Evolutionary conservation across 495 filamentous ascomycete genomes (phyloP).

Genomic region (Daldinia childiae): DNA sequence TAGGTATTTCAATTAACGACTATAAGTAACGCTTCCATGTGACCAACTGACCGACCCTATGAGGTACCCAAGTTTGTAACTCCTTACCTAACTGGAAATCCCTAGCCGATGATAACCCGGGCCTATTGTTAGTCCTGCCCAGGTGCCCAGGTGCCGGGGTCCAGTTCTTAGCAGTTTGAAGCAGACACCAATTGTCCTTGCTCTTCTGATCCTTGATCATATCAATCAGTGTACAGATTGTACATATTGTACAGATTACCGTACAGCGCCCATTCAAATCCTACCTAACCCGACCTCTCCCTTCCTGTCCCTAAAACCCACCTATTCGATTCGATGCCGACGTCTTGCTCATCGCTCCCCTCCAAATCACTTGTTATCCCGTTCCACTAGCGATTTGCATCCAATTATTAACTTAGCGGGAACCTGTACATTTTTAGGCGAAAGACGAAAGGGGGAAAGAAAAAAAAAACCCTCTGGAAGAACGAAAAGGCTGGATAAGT

Average conservation of each 20-base stretch:
- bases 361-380: slow-evolving; percentile 17
- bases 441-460: slow-evolving; percentile 19
- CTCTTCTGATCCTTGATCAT: slow-evolving; percentile 38
- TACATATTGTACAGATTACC: slow-evolving; percentile 33
- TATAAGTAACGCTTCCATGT: not conserved
- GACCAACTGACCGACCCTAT: not conserved
- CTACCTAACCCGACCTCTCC: slow-evolving; percentile 38
- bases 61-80: not conserved
- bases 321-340: slow-evolving; percentile 42
- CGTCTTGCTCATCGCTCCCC: slow-evolving; percentile 29
- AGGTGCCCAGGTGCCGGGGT: not conserved
- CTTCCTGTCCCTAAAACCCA: slow-evolving; percentile 24
- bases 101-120: slow-evolving; percentile 41
- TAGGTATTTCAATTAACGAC: not conserved
- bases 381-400: slow-evolving; percentile 27
- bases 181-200: slow-evolving; percentile 19
- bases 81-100: slow-evolving; percentile 13
- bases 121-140: slow-evolving; percentile 5
- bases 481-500: not conserved
- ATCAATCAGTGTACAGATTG: slow-evolving; percentile 39
- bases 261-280: slow-evolving; percentile 39
- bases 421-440: slow-evolving; percentile 21
- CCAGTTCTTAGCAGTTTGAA: slow-evolving; percentile 20
- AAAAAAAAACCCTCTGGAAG: slow-evolving; percentile 1
- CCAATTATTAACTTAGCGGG: slow-evolving; percentile 34